Conservation (phyloP, 2,329 filamentous ascomycete species). For the Clonostachys rosea region DNA sequence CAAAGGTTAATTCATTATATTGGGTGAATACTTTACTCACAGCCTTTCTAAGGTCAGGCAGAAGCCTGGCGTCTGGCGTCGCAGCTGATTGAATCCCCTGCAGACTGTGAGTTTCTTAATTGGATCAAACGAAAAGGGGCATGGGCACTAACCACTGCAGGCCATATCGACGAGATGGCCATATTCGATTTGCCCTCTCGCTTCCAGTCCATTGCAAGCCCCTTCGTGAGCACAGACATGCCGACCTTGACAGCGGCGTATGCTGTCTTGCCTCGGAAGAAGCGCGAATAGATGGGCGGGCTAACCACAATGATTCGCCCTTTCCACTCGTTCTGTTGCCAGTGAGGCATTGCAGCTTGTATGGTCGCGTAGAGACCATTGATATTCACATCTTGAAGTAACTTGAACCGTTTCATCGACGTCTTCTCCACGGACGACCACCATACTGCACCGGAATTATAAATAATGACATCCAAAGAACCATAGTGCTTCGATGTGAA, state of each 20-base stretch:
- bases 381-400: slow-evolving; percentile 71
- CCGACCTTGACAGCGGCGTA: slow-evolving; percentile 76
- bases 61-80: background rate
- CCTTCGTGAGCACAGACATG: slow-evolving; percentile 78
- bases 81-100: slow-evolving; percentile 5
- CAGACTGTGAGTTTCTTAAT: background rate
- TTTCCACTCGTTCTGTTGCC: slow-evolving; percentile 31
- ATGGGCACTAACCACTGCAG: slow-evolving; percentile 56
- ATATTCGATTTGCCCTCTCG: slow-evolving; percentile 50
- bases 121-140: background rate
- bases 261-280: slow-evolving; percentile 80
- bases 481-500: slow-evolving; percentile 50
- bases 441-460: slow-evolving; percentile 84
- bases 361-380: slow-evolving; percentile 73
- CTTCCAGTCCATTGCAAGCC: slow-evolving; percentile 75
- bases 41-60: background rate
- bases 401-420: slow-evolving; percentile 67
- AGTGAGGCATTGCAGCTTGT: slow-evolving; percentile 64
- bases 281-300: slow-evolving; percentile 80
- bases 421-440: slow-evolving; percentile 73
- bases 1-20: background rate
- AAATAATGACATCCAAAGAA: slow-evolving; percentile 68
- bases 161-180: slow-evolving; percentile 81
- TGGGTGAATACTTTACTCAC: slow-evolving; percentile 23
- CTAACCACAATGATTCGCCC: slow-evolving; percentile 74